Evolutionary conservation across 2,329 filamentous ascomycete species (phyloP), one percentile per base, ranked within the genome.

Genomic region (Sarocladiaceae sp.): DNA sequence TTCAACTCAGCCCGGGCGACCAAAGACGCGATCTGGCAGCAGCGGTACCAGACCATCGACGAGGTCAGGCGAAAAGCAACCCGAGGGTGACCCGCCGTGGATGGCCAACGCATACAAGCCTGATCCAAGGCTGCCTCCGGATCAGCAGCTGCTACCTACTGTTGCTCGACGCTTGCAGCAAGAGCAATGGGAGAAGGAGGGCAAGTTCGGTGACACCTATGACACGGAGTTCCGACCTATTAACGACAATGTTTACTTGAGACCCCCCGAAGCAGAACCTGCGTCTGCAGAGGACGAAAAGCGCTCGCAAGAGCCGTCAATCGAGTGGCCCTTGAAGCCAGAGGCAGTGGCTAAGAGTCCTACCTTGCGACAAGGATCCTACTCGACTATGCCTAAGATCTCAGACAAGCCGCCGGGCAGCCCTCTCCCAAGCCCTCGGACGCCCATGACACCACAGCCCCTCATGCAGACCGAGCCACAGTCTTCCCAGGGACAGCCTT

Each of bases 71-170:
- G 78, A 78, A 47, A 78, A 88, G 58, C 78, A 82, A 33, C 90
- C 90, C 1, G 93, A 97, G 69, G 93, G 93, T 16, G 91, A 97
- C 44, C 89, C 93, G 9, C 93, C 93, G 43, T 98, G 93, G 93
- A 78, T 97, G 65, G 79, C 93, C 35, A 87, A 85, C 18, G 88
- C 95, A 65, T 98, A 96, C 65, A 95, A 94, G 58, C 93, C 93
- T 1, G 93, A 98, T 59, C 93, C 93, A 23, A 83, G 89, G 48
- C 72, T 98, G 26, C 93, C 93, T 5, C 93, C 89, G 0, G 93
- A 98, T 50, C 87, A 98, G 63, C 93, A 98, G 60, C 82, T 98
- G 44, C 79, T 98, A 10, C 93, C 93, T 1, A 97, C 93, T 0
- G 89, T 97, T 50, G 93, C 93, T 11, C 88, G 85, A 56, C 78